These are phyloP conservation scores for Sporothrix dimorphospora DNA, from an alignment of 2,329 filamentous ascomycete species.

Conservation along the genomic window DNA sequence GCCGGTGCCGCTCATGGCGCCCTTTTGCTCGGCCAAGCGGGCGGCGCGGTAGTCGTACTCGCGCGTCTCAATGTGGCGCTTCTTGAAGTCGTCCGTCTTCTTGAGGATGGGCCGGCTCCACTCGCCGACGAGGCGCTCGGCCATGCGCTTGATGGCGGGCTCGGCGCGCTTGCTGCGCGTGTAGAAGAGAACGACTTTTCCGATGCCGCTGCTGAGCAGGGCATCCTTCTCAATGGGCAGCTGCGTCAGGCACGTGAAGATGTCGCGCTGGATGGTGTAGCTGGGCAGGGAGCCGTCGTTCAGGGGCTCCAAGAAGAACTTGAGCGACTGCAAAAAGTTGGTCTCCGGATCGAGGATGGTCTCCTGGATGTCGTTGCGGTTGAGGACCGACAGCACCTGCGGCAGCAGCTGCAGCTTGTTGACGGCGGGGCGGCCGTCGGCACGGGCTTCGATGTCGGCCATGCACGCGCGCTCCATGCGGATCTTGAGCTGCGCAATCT, in stretches of 20 bases:
- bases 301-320: slow-evolving; percentile 95
- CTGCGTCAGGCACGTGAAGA: slow-evolving; percentile 78
- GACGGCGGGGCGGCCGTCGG: slow-evolving; percentile 77
- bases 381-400: slow-evolving; percentile 84
- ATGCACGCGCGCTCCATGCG: slow-evolving; percentile 90
- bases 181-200: slow-evolving; percentile 96
- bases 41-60: slow-evolving; percentile 65
- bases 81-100: slow-evolving; percentile 92
- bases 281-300: slow-evolving; percentile 92
- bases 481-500: slow-evolving; percentile 84
- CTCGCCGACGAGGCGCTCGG: slow-evolving; percentile 87
- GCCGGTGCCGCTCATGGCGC: background rate
- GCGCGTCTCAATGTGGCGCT: slow-evolving; percentile 68
- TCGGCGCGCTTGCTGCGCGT: slow-evolving; percentile 92
- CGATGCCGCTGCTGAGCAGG: slow-evolving; percentile 87
- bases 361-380: slow-evolving; percentile 82
- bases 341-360: slow-evolving; percentile 91
- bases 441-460: slow-evolving; percentile 80
- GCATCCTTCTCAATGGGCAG: slow-evolving; percentile 91
- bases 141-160: slow-evolving; percentile 86
- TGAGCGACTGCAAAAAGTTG: slow-evolving; percentile 91
- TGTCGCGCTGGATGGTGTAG: slow-evolving; percentile 95
- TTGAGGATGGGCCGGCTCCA: slow-evolving; percentile 96
- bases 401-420: slow-evolving; percentile 94
- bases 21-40: slow-evolving; percentile 51